These are phyloP conservation scores for Metschnikowia arizonensis DNA, from an alignment of 805 yeast species.

Conservation along the genomic window DNA sequence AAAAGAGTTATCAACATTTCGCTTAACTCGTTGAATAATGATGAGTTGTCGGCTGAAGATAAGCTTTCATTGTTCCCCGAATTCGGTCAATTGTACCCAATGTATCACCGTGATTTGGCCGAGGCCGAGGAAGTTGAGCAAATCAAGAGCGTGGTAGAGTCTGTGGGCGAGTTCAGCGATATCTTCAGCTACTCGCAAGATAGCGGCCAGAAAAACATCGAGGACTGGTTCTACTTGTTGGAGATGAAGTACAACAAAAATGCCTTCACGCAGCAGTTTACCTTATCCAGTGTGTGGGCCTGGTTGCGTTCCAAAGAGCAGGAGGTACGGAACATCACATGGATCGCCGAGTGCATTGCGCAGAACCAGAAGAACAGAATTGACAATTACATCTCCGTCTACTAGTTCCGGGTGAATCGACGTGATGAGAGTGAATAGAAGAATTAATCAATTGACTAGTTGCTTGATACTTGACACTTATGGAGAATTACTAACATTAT, in stretches of 20 bases:
- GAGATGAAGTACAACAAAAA: constrained; percentile 91
- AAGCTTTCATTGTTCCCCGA: constrained; percentile 70
- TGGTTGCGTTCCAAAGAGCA: constrained; percentile 96
- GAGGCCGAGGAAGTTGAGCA: constrained; percentile 83
- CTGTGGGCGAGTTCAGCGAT: constrained; percentile 61
- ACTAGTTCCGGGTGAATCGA: constrained; percentile 28
- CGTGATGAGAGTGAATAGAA: neutral
- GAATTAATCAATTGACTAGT: neutral
- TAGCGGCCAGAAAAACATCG: constrained; percentile 55
- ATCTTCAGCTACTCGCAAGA: constrained; percentile 44
- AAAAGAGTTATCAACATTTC: constrained; percentile 90
- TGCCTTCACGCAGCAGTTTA: constrained; percentile 95
- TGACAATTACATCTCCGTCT: constrained; percentile 84
- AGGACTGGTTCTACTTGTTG: constrained; percentile 87
- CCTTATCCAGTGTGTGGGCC: constrained; percentile 88
- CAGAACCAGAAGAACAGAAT: constrained; percentile 96
- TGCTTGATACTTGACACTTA: too few species aligned
- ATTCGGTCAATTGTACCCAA: constrained; percentile 77
- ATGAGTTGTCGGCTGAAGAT: constrained; percentile 73
- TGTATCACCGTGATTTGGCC: constrained; percentile 61
- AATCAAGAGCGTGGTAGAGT: constrained; percentile 59
- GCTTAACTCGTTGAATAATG: constrained; percentile 75
- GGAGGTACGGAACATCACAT: constrained; percentile 94
- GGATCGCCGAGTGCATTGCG: constrained; percentile 99
- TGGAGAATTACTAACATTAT: too few species aligned